Conservation (phyloP, 2,329 filamentous ascomycete species). For the Graphilbum fragrans region DNA sequence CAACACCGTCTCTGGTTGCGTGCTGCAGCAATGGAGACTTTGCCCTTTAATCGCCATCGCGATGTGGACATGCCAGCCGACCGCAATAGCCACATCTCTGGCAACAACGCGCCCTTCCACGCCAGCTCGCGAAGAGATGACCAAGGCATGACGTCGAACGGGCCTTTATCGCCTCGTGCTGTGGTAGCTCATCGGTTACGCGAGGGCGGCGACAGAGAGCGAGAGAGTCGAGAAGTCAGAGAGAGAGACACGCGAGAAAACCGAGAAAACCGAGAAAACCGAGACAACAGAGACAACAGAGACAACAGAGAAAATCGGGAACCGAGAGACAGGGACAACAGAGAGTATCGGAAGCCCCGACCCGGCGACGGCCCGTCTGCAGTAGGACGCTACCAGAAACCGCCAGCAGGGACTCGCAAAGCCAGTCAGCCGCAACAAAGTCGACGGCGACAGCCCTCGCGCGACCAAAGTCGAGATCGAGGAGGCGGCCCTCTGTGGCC, state of each 20-base stretch:
- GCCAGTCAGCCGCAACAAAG: too few species aligned
- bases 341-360: neutral
- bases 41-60: conserved; percentile 15
- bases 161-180: conserved; percentile 14
- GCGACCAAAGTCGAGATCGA: too few species aligned
- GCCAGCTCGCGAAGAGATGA: conserved; percentile 12
- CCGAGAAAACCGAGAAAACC: conserved; percentile 4
- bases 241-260: conserved; percentile 7
- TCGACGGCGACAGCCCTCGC: too few species aligned
- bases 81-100: conserved; percentile 14
- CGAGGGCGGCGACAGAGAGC: conserved; percentile 8
- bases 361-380: neutral
- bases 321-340: neutral
- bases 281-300: neutral
- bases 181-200: conserved; percentile 15
- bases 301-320: neutral
- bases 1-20: conserved; percentile 1
- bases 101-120: neutral
- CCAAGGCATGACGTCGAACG: conserved; percentile 22
- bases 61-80: conserved; percentile 30
- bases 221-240: conserved; percentile 12
- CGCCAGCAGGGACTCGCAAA: too few species aligned
- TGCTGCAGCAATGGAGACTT: conserved; percentile 15
- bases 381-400: too few species aligned
- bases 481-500: too few species aligned